Evolutionary conservation across 768 basidiomycete genomes (phyloP), one percentile per base, ranked within the genome.

Genomic region (Auricularia sp.): DNA sequence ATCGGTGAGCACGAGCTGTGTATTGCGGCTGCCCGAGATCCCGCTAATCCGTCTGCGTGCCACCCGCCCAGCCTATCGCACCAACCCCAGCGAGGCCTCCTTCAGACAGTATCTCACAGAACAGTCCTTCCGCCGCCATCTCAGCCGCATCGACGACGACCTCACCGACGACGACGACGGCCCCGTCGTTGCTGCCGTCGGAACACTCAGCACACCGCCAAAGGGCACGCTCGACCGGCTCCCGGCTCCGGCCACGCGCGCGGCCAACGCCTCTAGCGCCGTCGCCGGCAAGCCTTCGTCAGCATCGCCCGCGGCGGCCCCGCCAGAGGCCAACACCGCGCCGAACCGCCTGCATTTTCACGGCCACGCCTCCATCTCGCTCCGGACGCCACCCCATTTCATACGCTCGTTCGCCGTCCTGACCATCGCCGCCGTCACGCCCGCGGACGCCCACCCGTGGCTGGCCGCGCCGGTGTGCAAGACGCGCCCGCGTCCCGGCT

Each of bases 41-140:
- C 56, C 8, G 56, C 23, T 14, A 21, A 59, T 59, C 56, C 23
- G 23, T 35, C 4, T 59, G 14, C 29, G 56, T 35, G 56, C 56
- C 29, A 59, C 23, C 16, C 16, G 29, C 65, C 56, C 78, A 98
- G 96, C 95, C 60, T 93, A 93, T 79, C 84, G 95, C 73, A 92
- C 93, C 39, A 98, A 98, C 75, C 96, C 96, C 29, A 86, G 88
- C 64, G 94, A 98, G 76, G 87, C 87, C 59, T 93, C 93, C 6
- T 98, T 99, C 76, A 87, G 95, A 62, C 81, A 93, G 21, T 95
- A 92, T 77, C 87, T 98, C 69, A 98, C 95, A n/a, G 94, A 97
- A 72, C 91, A 91, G 72, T 95, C 93, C 33, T 98, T 99, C 74
- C 91, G 95, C 62, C 90, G 91, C 64, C 94, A 98, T 74, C 83